These are phyloP conservation scores for Fusarium pseudocircinatum DNA, from an alignment of 2,329 filamentous ascomycete species.

Conservation along the genomic window DNA sequence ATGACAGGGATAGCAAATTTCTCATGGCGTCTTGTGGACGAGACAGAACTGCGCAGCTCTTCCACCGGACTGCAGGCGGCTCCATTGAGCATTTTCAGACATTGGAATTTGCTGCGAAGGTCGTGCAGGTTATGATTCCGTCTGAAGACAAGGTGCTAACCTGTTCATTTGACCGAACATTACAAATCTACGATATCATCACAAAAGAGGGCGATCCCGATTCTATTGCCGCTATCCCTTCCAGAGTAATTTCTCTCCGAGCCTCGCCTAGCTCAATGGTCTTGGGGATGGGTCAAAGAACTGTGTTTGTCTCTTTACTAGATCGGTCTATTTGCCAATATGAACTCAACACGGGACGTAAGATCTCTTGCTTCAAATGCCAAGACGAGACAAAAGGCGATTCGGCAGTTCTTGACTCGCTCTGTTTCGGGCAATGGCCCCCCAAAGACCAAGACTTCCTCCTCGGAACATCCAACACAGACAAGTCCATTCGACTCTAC, in stretches of 20 bases:
- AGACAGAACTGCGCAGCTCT: constrained; percentile 94
- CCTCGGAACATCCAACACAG: constrained; percentile 89
- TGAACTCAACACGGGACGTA: constrained; percentile 73
- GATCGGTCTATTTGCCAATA: constrained; percentile 70
- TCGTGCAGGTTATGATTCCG: constrained; percentile 78
- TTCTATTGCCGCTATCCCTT: constrained; percentile 78
- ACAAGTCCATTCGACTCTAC: constrained; percentile 94
- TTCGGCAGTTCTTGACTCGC: constrained; percentile 82
- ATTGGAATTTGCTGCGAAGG: constrained; percentile 89
- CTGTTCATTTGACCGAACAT: constrained; percentile 86
- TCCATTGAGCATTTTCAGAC: constrained; percentile 86
- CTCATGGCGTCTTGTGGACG: constrained; percentile 85
- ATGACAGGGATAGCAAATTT: constrained; percentile 67
- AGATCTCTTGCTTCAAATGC: constrained; percentile 80
- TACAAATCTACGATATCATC: constrained; percentile 83
- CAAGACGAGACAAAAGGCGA: constrained; percentile 83
- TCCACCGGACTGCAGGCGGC: constrained; percentile 66
- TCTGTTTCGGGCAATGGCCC: constrained; percentile 70
- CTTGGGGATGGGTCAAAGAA: constrained; percentile 69
- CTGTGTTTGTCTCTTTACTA: constrained; percentile 66
- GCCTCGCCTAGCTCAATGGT: constrained; percentile 88
- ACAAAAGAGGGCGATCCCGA: constrained; percentile 72
- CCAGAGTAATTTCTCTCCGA: constrained; percentile 82
- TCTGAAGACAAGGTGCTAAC: constrained; percentile 81
- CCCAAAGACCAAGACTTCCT: constrained; percentile 71